Conservation (phyloP, 2,329 filamentous ascomycete genomes). For the Clarireedia homoeocarpa region DNA sequence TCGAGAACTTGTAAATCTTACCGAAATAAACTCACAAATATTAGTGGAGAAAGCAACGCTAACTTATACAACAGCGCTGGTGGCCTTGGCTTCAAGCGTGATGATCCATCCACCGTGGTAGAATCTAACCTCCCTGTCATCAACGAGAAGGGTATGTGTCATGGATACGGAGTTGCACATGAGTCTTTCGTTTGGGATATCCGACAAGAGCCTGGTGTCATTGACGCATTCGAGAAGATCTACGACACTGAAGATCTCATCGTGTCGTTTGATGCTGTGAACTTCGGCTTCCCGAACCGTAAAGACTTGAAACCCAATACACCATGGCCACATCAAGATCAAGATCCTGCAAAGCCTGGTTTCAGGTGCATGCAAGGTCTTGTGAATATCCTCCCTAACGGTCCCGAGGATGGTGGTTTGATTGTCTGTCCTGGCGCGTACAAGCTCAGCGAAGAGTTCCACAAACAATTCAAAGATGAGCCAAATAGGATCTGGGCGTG, state of each 20-base stretch:
- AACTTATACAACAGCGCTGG: too few relatives aligned
- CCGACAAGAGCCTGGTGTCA: constrained; percentile 31
- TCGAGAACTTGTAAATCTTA: constrained; percentile 4
- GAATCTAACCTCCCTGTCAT: constrained; percentile 23
- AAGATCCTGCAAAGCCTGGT: constrained; percentile 29
- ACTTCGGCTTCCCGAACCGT: constrained; percentile 32
- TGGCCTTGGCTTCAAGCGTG: too few relatives aligned
- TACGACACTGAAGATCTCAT: constrained; percentile 31
- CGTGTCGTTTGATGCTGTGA: constrained; percentile 32
- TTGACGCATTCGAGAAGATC: constrained; percentile 33
- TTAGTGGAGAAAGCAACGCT: too few relatives aligned
- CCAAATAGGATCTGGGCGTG: background rate
- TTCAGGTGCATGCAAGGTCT: constrained; percentile 38
- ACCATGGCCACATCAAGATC: constrained; percentile 35
- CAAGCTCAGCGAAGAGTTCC: constrained; percentile 24
- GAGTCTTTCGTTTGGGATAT: constrained; percentile 33
- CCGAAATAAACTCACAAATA: too few relatives aligned
- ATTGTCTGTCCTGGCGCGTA: constrained; percentile 27
- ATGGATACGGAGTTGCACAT: constrained; percentile 32
- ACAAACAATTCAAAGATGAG: background rate
- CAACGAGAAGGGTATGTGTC: constrained; percentile 33
- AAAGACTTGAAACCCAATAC: background rate
- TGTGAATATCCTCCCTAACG: constrained; percentile 31
- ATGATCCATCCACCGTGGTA: background rate
- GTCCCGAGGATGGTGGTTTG: constrained; percentile 28